phyloP scores from a whole-genome alignment of 805 yeast genomes.

The Metschnikowia sp. region DNA sequence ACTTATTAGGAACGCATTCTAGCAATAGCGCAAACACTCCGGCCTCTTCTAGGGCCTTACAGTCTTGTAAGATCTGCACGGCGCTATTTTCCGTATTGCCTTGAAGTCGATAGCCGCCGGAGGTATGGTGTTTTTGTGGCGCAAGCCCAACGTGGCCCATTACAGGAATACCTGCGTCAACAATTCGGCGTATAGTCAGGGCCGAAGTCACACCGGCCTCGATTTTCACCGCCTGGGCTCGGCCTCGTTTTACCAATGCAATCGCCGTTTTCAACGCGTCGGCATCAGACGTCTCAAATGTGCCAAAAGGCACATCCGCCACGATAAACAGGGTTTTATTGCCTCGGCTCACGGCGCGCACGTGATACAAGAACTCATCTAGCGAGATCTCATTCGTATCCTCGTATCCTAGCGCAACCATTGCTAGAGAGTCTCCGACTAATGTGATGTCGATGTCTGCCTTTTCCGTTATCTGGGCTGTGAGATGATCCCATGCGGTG shows the following conservation, averaged over 20 bases:
- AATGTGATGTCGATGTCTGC: conserved; percentile 68
- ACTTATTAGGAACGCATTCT: conserved; percentile 80
- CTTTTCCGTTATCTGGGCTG: conserved; percentile 65
- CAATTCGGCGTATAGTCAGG: conserved; percentile 52
- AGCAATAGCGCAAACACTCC: conserved; percentile 76
- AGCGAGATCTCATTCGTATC: conserved; percentile 73
- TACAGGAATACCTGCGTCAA: conserved; percentile 77
- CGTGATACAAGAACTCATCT: conserved; percentile 77
- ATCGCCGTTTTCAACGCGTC: conserved; percentile 63
- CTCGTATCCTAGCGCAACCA: conserved; percentile 82
- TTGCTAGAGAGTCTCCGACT: conserved; percentile 90
- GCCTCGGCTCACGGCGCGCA: conserved; percentile 74
- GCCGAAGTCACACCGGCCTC: conserved; percentile 70
- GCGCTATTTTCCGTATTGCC: conserved; percentile 62
- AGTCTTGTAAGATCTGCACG: conserved; percentile 56
- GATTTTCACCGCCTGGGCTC: conserved; percentile 72
- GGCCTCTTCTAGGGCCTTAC: conserved; percentile 62
- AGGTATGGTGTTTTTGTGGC: conserved; percentile 76
- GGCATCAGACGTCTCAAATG: conserved; percentile 62
- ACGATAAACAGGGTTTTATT: conserved; percentile 61
- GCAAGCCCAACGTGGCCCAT: conserved; percentile 91
- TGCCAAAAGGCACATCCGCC: conserved; percentile 88
- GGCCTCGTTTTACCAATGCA: conserved; percentile 49
- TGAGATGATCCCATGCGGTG: conserved; percentile 88
- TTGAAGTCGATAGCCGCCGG: conserved; percentile 89